Conservation (phyloP, 106 monocot species). For the Posidonia australis region DNA sequence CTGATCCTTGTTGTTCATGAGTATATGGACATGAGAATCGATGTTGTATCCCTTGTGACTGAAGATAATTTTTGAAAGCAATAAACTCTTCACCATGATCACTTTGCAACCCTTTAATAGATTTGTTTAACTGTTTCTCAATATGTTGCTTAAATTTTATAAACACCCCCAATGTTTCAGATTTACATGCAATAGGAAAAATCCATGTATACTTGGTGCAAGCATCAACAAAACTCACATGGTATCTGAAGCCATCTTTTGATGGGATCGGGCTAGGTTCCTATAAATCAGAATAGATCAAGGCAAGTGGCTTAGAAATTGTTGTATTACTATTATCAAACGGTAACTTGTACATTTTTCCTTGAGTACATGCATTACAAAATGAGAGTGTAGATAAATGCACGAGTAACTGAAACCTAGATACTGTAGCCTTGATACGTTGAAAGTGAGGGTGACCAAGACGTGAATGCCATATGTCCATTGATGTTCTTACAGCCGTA, state of each 20-base stretch:
- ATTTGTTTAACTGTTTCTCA: not conserved
- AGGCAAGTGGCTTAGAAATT: not conserved
- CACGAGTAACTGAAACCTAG: too few species aligned
- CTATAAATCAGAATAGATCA: not conserved
- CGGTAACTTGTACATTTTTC: too few species aligned
- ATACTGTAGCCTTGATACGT: too few species aligned
- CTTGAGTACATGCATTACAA: too few species aligned
- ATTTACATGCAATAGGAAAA: not conserved
- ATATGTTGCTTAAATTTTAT: not conserved
- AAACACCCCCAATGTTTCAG: not conserved
- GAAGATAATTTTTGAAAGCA: not conserved
- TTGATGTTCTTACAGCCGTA: too few species aligned
- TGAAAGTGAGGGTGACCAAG: too few species aligned
- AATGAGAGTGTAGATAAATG: too few species aligned
- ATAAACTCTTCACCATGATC: not conserved
- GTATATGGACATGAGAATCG: not conserved
- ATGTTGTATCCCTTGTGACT: not conserved
- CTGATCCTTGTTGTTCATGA: not conserved
- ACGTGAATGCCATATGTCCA: too few species aligned
- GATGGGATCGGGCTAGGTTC: not conserved
- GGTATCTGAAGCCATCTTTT: not conserved
- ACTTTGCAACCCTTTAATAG: not conserved
- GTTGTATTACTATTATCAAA: too few species aligned
- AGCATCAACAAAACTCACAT: not conserved
- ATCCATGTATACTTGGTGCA: not conserved